These are phyloP conservation scores for Boletus insuetus DNA, from an alignment of 768 basidiomycete species.

Conservation along the genomic window DNA sequence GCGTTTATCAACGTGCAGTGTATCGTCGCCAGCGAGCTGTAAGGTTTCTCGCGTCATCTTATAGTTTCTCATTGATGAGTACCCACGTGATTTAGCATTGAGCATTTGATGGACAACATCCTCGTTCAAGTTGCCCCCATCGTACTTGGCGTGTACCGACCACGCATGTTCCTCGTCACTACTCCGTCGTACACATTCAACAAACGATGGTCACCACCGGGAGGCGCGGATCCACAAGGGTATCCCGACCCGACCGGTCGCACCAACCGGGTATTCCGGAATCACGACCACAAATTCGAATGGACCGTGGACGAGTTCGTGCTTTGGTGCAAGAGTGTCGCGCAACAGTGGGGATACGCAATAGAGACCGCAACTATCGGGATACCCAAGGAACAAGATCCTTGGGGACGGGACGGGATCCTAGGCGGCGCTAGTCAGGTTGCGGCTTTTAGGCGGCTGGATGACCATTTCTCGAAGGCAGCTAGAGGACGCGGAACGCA, in stretches of 20 bases:
- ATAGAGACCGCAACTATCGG: constrained; percentile 63
- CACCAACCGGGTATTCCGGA: constrained; percentile 73
- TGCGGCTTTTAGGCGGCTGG: constrained; percentile 55
- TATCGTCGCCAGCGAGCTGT: constrained; percentile 83
- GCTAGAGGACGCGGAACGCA: constrained; percentile 26
- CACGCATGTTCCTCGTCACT: constrained; percentile 70
- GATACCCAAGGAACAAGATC: constrained; percentile 54
- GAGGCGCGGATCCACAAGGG: constrained; percentile 43
- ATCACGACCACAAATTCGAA: constrained; percentile 86
- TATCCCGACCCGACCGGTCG: constrained; percentile 73
- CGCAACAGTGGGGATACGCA: constrained; percentile 69
- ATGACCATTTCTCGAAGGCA: constrained; percentile 32
- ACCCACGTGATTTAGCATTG: constrained; percentile 53
- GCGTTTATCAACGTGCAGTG: constrained; percentile 64
- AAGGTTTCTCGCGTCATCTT: constrained; percentile 28
- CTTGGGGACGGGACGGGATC: constrained; percentile 66
- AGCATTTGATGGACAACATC: constrained; percentile 64
- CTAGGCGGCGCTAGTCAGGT: constrained; percentile 68
- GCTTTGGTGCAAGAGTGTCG: constrained; percentile 55
- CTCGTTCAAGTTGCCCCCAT: constrained; percentile 64
- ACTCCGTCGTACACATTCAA: constrained; percentile 89
- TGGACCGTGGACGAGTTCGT: constrained; percentile 79
- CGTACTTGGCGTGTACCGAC: constrained; percentile 76
- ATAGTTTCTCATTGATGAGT: constrained; percentile 2
- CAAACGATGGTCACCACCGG: constrained; percentile 63